phyloP scores from a whole-genome alignment of 495 filamentous ascomycete genomes.

The Neurospora discreta region DNA sequence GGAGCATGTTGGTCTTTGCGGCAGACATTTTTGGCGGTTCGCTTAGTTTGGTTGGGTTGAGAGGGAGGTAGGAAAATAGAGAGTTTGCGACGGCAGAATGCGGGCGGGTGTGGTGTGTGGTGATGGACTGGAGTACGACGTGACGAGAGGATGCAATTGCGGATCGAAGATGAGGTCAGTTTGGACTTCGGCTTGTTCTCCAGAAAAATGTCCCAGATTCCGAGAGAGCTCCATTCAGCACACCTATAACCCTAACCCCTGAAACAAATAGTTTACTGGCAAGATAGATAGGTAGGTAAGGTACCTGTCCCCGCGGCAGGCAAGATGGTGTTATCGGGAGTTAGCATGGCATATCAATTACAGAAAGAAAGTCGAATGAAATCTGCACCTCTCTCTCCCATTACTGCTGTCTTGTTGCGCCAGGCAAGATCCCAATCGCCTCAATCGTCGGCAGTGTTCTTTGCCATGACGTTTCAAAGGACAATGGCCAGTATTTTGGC shows the following conservation, averaged over 20 bases:
- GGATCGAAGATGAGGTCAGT: not conserved
- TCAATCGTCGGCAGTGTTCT: not conserved
- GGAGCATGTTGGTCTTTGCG: slow-evolving; percentile 43
- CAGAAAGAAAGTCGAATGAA: not conserved
- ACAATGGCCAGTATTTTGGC: slow-evolving; percentile 4
- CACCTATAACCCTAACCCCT: not conserved
- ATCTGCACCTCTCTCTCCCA: not conserved
- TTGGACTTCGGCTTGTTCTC: too few relatives aligned
- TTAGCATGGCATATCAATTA: not conserved
- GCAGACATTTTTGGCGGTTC: slow-evolving; percentile 9
- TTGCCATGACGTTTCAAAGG: not conserved
- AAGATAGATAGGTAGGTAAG: not conserved
- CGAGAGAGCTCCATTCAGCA: not conserved
- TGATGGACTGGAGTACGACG: not conserved
- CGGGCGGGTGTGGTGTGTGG: not conserved
- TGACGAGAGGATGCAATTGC: not conserved
- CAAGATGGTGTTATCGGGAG: not conserved
- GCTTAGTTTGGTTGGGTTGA: not conserved
- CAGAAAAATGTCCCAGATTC: not conserved
- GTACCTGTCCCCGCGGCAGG: not conserved
- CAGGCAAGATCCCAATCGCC: not conserved
- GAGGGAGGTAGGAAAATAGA: not conserved
- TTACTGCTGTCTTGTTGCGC: not conserved
- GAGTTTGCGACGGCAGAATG: not conserved
- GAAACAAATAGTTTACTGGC: not conserved